Conservation (phyloP, 495 filamentous ascomycete genomes). For the Parmelia sp. region DNA sequence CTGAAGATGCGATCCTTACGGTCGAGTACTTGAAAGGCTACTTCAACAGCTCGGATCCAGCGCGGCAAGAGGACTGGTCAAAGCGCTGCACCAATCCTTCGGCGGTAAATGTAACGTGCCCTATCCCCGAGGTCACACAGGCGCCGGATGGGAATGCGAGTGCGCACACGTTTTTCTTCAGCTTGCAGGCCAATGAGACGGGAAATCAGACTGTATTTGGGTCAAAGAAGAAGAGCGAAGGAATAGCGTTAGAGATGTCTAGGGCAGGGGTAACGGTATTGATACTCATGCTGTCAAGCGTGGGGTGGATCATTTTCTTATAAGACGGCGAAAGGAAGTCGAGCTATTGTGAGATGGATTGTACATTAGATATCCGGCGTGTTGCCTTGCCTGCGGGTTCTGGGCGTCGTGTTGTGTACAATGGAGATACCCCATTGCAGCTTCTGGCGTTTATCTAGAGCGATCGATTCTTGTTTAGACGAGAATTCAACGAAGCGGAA, state of each 20-base stretch:
- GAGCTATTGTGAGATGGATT: background rate
- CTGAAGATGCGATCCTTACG: slow-evolving; percentile 49
- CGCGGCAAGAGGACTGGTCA: slow-evolving; percentile 40
- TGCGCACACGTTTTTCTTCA: slow-evolving; percentile 54
- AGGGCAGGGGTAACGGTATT: background rate
- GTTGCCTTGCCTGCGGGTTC: background rate
- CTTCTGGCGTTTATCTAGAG: background rate
- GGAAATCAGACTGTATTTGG: slow-evolving; percentile 50
- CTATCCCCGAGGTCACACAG: slow-evolving; percentile 48
- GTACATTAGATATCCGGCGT: background rate
- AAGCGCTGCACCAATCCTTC: slow-evolving; percentile 42
- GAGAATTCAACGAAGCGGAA: background rate
- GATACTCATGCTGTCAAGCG: slow-evolving; percentile 3
- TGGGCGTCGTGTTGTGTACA: background rate
- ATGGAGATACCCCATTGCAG: background rate
- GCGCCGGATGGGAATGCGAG: slow-evolving; percentile 37
- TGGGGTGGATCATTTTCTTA: background rate
- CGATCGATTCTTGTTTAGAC: background rate
- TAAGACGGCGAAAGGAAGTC: background rate
- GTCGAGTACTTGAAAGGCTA: slow-evolving; percentile 67
- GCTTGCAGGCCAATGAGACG: slow-evolving; percentile 45
- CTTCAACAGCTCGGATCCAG: slow-evolving; percentile 58
- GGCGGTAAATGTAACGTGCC: slow-evolving; percentile 44
- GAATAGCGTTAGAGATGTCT: slow-evolving; percentile 4
- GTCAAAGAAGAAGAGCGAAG: slow-evolving; percentile 17